These are phyloP conservation scores for Thielaviopsis euricoi DNA, from an alignment of 2,329 filamentous ascomycete species.

Conservation along the genomic window DNA sequence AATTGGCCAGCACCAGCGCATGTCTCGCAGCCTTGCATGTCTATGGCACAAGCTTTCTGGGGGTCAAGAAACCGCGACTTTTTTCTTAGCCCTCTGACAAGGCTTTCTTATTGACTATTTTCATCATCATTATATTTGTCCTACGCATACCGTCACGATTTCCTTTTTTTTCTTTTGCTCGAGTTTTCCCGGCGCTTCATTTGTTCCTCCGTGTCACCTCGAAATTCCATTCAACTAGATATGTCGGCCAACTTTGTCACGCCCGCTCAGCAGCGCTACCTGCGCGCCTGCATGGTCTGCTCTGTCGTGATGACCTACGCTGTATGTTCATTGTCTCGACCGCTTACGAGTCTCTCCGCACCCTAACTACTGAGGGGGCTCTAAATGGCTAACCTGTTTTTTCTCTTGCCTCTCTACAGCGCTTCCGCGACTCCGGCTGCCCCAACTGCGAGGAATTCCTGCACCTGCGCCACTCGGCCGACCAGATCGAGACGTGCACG, in stretches of 20 bases:
- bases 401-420: slow-evolving; percentile 29
- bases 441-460: slow-evolving; percentile 95
- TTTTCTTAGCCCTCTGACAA: not conserved
- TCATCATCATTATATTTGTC: not conserved
- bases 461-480: slow-evolving; percentile 59
- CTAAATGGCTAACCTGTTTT: not conserved
- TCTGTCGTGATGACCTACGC: slow-evolving; percentile 74
- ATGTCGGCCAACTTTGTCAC: slow-evolving; percentile 37
- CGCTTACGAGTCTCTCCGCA: no score
- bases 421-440: slow-evolving; percentile 76
- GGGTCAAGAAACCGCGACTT: not conserved
- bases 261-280: slow-evolving; percentile 61
- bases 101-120: not conserved
- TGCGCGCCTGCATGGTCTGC: slow-evolving; percentile 98
- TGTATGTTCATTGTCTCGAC: no score
- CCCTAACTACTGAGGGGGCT: no score
- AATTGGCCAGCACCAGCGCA: not conserved
- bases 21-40: not conserved
- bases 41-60: not conserved
- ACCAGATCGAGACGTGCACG: slow-evolving; percentile 81
- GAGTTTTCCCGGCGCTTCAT: no score
- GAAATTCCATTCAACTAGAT: not conserved
- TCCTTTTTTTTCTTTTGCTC: not conserved
- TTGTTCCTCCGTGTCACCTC: no score
- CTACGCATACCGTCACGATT: not conserved